Percentiles rank a stretch among this genome's conserved stretches.
These are phyloP conservation scores for Neurospora sp. DNA, from an alignment of 495 filamentous ascomycete genomes.

Conservation along the genomic window DNA sequence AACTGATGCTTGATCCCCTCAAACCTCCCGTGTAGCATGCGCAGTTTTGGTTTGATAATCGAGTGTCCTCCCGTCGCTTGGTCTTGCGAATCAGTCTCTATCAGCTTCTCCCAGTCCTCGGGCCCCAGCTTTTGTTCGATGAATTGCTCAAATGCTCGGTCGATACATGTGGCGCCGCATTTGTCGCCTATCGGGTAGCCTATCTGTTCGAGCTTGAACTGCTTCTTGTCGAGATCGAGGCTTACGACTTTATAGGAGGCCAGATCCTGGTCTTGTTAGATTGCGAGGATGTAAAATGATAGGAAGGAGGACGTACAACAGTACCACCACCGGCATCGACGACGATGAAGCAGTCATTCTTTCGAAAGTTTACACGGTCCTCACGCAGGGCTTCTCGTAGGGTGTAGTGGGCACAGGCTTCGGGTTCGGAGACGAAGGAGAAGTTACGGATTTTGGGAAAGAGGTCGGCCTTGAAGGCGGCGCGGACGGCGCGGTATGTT, in stretches of 20 bases:
- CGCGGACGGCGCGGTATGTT: conserved; percentile 21
- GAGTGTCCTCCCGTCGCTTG: conserved; percentile 10
- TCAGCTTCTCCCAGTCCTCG: conserved; percentile 13
- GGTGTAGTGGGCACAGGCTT: conserved; percentile 46
- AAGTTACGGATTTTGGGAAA: conserved; percentile 26
- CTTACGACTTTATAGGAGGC: conserved; percentile 18
- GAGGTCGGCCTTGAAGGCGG: conserved; percentile 11
- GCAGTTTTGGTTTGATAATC: conserved; percentile 15
- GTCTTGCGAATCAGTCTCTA: conserved; percentile 4
- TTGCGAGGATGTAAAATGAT: not conserved
- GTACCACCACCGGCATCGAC: conserved; percentile 51
- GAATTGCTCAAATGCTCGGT: conserved; percentile 14
- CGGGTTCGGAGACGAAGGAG: conserved; percentile 40
- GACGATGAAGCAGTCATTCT: conserved; percentile 43
- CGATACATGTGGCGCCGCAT: conserved; percentile 23
- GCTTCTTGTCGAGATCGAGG: conserved; percentile 13
- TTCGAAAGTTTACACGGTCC: conserved; percentile 11
- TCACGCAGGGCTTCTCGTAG: conserved; percentile 21
- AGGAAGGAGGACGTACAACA: conserved; percentile 32
- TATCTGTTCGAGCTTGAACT: conserved; percentile 13
- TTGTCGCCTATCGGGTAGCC: conserved; percentile 10
- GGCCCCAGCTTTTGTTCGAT: conserved; percentile 8
- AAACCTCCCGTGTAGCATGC: conserved; percentile 16
- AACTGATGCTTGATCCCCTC: conserved; percentile 21
- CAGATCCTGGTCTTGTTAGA: conserved; percentile 11